phyloP scores from a whole-genome alignment of 768 basidiomycete genomes.

The Solioccasus polychromus region DNA sequence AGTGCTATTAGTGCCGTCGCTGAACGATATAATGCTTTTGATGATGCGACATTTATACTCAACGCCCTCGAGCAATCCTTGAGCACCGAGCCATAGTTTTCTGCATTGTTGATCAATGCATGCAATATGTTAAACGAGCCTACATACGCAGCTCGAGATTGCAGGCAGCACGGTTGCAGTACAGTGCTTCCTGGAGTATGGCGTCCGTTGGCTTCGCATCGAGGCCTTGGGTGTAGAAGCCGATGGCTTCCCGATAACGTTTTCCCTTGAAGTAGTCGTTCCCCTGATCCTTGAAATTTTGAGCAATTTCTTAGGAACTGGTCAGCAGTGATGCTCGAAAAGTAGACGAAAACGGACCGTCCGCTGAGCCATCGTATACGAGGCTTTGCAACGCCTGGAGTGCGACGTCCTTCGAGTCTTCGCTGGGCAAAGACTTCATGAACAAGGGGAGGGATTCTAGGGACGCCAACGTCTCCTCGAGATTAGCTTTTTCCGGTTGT shows the following conservation, averaged over 20 bases:
- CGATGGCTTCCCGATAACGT: constrained; percentile 80
- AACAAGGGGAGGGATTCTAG: constrained; percentile 82
- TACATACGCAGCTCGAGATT: constrained; percentile 81
- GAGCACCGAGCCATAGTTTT: constrained; percentile 86
- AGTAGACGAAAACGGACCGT: constrained; percentile 47
- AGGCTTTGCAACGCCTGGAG: constrained; percentile 84
- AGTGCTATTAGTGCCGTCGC: constrained; percentile 72
- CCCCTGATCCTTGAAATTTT: constrained; percentile 92
- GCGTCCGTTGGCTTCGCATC: constrained; percentile 76
- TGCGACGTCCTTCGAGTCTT: constrained; percentile 56
- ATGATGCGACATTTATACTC: constrained; percentile 53
- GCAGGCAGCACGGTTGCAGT: constrained; percentile 90
- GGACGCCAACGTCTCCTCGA: constrained; percentile 38
- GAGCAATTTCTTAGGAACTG: constrained; percentile 66
- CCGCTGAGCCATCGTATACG: constrained; percentile 85
- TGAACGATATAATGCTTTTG: constrained; percentile 89
- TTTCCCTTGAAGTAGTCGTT: constrained; percentile 92
- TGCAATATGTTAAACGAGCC: not conserved
- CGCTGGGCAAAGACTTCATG: constrained; percentile 83
- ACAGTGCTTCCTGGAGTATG: constrained; percentile 58
- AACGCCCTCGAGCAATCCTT: constrained; percentile 80
- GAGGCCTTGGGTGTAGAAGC: constrained; percentile 88
- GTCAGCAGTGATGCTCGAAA: not conserved
- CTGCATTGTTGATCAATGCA: constrained; percentile 37
- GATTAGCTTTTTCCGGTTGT: constrained; percentile 17